Evolutionary conservation across 2,329 filamentous ascomycete species (phyloP).

Genomic region (Trichothecium roseum): DNA sequence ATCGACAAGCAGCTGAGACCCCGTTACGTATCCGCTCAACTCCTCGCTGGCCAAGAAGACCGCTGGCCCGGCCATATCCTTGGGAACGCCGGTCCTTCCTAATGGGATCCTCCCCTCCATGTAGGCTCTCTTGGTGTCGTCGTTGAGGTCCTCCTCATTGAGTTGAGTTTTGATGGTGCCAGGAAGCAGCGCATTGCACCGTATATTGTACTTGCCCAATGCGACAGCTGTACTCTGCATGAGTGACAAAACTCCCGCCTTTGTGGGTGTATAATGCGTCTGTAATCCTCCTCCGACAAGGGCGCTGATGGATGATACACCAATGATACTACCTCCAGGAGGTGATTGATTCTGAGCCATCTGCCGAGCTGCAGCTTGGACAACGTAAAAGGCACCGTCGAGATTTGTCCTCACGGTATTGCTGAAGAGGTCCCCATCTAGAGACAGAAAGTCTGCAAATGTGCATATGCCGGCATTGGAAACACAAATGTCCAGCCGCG

Average conservation of each 20-base stretch:
- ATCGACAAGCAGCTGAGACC: constrained; percentile 76
- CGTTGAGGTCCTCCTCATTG: constrained; percentile 71
- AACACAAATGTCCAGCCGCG: constrained; percentile 65
- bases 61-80: constrained; percentile 73
- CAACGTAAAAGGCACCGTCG: constrained; percentile 77
- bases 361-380: constrained; percentile 74
- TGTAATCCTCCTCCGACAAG: constrained; percentile 70
- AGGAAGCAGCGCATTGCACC: constrained; percentile 76
- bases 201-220: constrained; percentile 62
- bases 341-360: constrained; percentile 57
- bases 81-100: constrained; percentile 59
- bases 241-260: constrained; percentile 68
- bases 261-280: constrained; percentile 82
- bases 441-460: constrained; percentile 75
- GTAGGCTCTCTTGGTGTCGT: constrained; percentile 61
- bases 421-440: constrained; percentile 59
- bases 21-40: constrained; percentile 72
- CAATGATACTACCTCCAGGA: constrained; percentile 70
- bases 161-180: constrained; percentile 77
- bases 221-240: constrained; percentile 80
- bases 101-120: constrained; percentile 77
- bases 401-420: constrained; percentile 72
- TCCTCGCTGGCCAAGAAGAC: constrained; percentile 75
- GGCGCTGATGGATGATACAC: constrained; percentile 61
- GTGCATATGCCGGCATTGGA: constrained; percentile 83